phyloP scores from a whole-genome alignment of 2,329 filamentous ascomycete species.

The Madurella mycetomatis region DNA sequence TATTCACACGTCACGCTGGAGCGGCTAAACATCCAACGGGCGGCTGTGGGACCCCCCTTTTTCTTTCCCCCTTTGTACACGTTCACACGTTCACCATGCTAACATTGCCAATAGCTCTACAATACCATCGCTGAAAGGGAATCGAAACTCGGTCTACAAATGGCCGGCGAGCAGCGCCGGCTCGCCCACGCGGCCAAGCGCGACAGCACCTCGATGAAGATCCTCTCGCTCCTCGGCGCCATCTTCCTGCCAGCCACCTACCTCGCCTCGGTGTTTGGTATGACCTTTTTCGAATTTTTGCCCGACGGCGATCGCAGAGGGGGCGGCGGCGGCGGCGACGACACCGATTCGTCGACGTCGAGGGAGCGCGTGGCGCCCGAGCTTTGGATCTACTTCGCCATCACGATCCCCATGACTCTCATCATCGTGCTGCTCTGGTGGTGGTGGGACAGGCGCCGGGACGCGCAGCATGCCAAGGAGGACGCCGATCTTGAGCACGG shows the following conservation, averaged over 20 bases:
- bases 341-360: conserved; percentile 31
- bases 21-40: conserved; percentile 56
- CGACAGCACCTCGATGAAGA: conserved; percentile 62
- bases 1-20: conserved; percentile 60
- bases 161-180: conserved; percentile 55
- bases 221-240: conserved; percentile 58
- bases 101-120: conserved; percentile 45
- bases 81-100: neutral
- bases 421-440: conserved; percentile 53
- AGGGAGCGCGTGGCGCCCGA: conserved; percentile 41
- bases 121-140: conserved; percentile 64
- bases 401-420: conserved; percentile 55
- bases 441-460: conserved; percentile 48
- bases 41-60: conserved; percentile 43
- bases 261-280: conserved; percentile 60
- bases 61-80: no score
- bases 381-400: conserved; percentile 61
- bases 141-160: conserved; percentile 59
- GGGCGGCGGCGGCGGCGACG: neutral
- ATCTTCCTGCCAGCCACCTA: conserved; percentile 61
- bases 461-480: conserved; percentile 45
- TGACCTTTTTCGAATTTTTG: conserved; percentile 63
- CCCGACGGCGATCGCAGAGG: conserved; percentile 32
- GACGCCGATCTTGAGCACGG: conserved; percentile 50
- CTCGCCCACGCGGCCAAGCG: conserved; percentile 58